Base-by-base conservation (phyloP, 129 eudicot species). In the Daucus carota region DNA sequence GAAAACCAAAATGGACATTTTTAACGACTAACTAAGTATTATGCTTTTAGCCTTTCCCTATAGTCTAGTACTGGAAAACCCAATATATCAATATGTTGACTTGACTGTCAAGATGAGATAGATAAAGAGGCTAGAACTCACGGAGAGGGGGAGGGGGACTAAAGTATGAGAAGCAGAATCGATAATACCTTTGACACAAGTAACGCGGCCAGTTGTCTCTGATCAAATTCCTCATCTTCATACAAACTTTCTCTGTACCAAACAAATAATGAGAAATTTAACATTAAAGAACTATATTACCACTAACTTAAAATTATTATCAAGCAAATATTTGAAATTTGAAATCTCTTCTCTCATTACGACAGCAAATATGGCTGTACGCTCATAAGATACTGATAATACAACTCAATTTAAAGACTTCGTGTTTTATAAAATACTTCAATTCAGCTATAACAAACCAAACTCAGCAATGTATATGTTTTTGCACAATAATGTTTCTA, bases 171-270 rank as follows among this genome's bases (percentile, higher is more conserved):
- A 48, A 8, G 14, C 31, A 9, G 14, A 54, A n/a, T 8, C 1
- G 8, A 54, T 20, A 54, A 54, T 47, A 91, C 98, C 98, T 94
- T 94, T 54, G 98, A 94, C 70, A 85, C 97, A 75, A 94, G 87
- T 63, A 94, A 83, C 13, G 98, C 97, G 41, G 96, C 97, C 31
- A 93, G 83, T 68, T 85, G 92, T 77, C 96, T 83, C 74, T 93
- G 93, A 65, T 81, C 91, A 63, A 87, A 91, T 76, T 84, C 92
- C 70, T 89, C 98, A 34, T 94, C 98, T 80, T 94, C 98, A 48
- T 94, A 94, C 75, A 94, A 83, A 73, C 97, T 94, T 78, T 94
- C 98, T 76, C 98, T 94, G 97, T 13, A 69, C 16, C 32, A 72
- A 72, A 81, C 67, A 40, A 38, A n/a, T 68, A 81, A 73, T 4